A percentile compares a stretch with the other conserved stretches of the same genome.
phyloP scores from a whole-genome alignment of 2,329 filamentous ascomycete species.

The Cytospora paraplurivora region DNA sequence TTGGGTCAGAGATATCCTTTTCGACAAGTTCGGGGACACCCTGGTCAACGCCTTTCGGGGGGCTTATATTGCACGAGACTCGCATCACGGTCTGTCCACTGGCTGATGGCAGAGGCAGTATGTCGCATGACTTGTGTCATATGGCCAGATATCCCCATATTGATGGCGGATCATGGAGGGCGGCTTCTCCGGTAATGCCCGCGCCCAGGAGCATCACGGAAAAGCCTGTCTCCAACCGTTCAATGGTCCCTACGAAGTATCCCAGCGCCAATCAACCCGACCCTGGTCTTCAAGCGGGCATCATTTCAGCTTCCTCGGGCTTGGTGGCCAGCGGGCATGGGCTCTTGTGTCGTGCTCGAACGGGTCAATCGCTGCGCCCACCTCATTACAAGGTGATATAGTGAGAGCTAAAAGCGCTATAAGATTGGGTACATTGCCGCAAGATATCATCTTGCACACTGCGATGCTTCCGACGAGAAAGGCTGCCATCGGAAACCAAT shows the following conservation, averaged over 20 bases:
- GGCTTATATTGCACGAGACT: not conserved
- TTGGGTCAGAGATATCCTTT: conserved; percentile 37
- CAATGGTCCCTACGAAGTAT: not conserved
- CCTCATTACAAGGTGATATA: not conserved
- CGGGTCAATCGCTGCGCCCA: not conserved
- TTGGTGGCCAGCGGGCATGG: not conserved
- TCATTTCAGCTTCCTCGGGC: no score
- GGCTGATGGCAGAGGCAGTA: not conserved
- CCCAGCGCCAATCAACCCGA: not conserved
- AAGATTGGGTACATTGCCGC: not conserved
- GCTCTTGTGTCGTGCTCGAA: not conserved
- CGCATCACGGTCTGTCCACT: not conserved
- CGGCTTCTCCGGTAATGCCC: not conserved
- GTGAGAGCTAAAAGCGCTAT: not conserved
- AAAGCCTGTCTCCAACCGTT: not conserved
- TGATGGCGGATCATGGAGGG: not conserved
- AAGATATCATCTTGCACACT: not conserved
- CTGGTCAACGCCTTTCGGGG: conserved; percentile 12
- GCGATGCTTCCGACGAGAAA: not conserved
- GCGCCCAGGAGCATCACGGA: not conserved
- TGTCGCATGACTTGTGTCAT: not conserved
- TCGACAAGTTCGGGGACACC: conserved; percentile 34
- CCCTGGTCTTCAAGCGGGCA: not conserved
- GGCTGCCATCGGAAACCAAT: not conserved
- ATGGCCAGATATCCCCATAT: not conserved